Conservation (phyloP, 257 asterid genomes). For the Cordia subcordata region DNA sequence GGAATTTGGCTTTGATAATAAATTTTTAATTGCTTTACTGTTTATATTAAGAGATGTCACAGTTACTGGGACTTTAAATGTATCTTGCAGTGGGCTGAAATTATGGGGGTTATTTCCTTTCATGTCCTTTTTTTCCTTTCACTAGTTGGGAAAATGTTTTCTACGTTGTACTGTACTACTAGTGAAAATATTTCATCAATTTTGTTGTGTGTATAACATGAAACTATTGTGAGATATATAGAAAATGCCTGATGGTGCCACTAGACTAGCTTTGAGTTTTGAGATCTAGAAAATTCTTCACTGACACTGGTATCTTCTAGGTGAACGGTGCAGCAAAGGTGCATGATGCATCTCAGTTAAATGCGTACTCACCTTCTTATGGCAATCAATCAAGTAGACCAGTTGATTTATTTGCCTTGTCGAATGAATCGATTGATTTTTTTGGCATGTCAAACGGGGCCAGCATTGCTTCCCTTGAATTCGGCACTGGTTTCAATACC, state of each 20-base stretch:
- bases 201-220: background rate
- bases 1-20: too few relatives aligned
- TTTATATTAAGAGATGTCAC: too few relatives aligned
- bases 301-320: background rate
- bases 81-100: too few relatives aligned
- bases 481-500: constrained; percentile 27
- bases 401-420: constrained; percentile 20
- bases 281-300: too few relatives aligned
- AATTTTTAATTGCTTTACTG: too few relatives aligned
- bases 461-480: constrained; percentile 27
- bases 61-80: too few relatives aligned
- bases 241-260: too few relatives aligned
- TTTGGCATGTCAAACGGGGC: constrained; percentile 34
- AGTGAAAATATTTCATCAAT: background rate
- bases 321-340: constrained; percentile 41
- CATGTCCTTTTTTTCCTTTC: too few relatives aligned
- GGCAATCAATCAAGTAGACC: constrained; percentile 27
- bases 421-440: constrained; percentile 31
- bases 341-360: constrained; percentile 27
- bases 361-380: constrained; percentile 22
- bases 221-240: background rate
- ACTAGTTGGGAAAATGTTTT: too few relatives aligned
- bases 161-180: too few relatives aligned
- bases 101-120: too few relatives aligned
- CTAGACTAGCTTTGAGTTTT: too few relatives aligned